Percentiles rank a stretch among this genome's conserved stretches.
These are phyloP conservation scores for Priceomyces medius DNA, from an alignment of 805 yeast species.

Conservation along the genomic window DNA sequence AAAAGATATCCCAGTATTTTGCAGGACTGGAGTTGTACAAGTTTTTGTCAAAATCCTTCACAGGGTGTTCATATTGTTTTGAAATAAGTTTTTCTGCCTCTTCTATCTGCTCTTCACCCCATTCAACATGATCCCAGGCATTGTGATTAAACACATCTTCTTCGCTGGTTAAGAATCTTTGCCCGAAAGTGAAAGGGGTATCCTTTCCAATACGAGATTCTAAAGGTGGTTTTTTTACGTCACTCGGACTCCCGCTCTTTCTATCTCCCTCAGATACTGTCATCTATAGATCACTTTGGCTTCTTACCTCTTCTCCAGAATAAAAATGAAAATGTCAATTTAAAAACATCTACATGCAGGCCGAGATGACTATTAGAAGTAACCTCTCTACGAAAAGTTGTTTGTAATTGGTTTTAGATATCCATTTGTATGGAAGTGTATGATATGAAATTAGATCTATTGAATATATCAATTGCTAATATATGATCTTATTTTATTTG, in stretches of 20 bases:
- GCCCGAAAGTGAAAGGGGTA: constrained; percentile 89
- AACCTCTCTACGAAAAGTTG: too few relatives aligned
- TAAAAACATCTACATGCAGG: too few relatives aligned
- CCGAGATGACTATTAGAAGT: too few relatives aligned
- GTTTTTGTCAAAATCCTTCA: constrained; percentile 79
- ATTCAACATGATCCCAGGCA: constrained; percentile 97
- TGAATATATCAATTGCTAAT: too few relatives aligned
- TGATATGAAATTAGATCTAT: too few relatives aligned
- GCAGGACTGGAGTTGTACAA: constrained; percentile 84
- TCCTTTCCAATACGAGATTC: constrained; percentile 76
- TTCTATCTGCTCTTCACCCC: constrained; percentile 86
- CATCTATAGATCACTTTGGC: too few relatives aligned
- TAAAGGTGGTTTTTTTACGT: constrained; percentile 27
- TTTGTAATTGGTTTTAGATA: too few relatives aligned
- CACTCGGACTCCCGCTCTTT: not conserved
- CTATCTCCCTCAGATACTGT: not conserved
- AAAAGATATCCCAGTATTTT: constrained; percentile 92
- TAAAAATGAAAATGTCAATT: too few relatives aligned
- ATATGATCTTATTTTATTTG: constrained; percentile 6
- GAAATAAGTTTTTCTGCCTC: constrained; percentile 74
- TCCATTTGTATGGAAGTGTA: too few relatives aligned
- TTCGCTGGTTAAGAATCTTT: constrained; percentile 66
- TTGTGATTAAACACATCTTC: constrained; percentile 88
- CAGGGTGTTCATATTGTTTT: constrained; percentile 79
- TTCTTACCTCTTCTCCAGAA: too few relatives aligned